Evolutionary conservation across 1,284 basidiomycete genomes (phyloP), one percentile per base, ranked within the genome.

Genomic region (Neotropicomus parvogracilis): DNA sequence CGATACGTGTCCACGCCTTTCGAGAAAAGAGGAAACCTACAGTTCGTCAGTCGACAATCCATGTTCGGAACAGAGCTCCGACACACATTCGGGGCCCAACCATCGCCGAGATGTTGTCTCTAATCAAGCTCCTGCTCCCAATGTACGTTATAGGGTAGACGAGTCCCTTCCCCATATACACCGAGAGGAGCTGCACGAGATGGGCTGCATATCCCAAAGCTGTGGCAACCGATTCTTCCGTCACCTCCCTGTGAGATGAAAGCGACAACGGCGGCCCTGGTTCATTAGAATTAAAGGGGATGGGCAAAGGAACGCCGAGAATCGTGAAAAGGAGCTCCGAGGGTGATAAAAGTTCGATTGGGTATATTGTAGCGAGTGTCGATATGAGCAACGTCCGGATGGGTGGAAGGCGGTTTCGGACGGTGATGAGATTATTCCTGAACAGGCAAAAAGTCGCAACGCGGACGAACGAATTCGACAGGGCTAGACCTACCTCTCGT

Each of bases 1-100:
- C 97, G 79, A 69, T 98, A 98, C 34, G 85, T 85, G 66, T 99
- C 97, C 48, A 97, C 93, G 10, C 94, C 93, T 68, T 84, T 91
- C 0, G 89, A 88, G 65, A 94, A 98, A 29, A 99, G 73, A 10
- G 95, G 95, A 66, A 97, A 97, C 76, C 92, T 94, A 57, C 39
- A 55, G 53, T 47, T 27, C 19, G 46, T 57, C 44, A 61, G 46
- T 49, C 33, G 21, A 41, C 9, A 35, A 39, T 31, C 41, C 44
- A 36, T 32, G 24, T 49, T 31, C n/a, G 37, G 47, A 46, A 41
- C 20, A 49, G 40, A 42, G 31, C 29, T 40, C 39, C 46, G 8
- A 73, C 85, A 70, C 60, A 93, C 90, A 91, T 88, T 65, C 94
- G 75, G 12, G 93, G 91, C 2, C 95, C 94, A 55, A 93, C 85